Evolutionary conservation across 768 basidiomycete genomes (phyloP).

Genomic region (Dentipellis fragilis): DNA sequence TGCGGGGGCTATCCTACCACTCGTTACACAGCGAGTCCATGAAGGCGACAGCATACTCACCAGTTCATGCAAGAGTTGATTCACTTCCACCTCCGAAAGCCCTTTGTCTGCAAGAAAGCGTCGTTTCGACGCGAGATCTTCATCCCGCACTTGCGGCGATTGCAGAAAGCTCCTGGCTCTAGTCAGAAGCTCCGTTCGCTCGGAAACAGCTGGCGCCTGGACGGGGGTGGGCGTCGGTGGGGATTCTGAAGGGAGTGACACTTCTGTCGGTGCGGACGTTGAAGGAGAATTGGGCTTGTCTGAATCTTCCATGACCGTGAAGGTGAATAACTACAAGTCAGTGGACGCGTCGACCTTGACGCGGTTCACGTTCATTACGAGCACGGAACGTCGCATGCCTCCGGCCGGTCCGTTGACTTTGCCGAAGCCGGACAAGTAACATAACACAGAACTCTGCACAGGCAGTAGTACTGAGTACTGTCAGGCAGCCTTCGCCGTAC

Average conservation of each 20-base stretch:
- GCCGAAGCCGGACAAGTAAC: too few species aligned
- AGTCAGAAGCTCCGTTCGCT: constrained; percentile 20
- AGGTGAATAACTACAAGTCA: background rate
- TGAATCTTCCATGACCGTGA: background rate
- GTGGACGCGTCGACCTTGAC: background rate
- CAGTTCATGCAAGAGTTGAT: constrained; percentile 42
- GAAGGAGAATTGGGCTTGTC: background rate
- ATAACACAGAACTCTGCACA: too few species aligned
- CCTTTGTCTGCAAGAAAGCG: constrained; percentile 66
- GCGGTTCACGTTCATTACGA: background rate
- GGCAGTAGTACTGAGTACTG: too few species aligned
- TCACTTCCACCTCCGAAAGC: constrained; percentile 49
- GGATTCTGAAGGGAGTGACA: background rate
- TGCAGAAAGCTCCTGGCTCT: constrained; percentile 55
- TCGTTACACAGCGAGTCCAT: background rate
- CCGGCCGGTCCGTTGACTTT: too few species aligned
- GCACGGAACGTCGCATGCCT: too few species aligned
- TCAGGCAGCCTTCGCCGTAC: too few species aligned
- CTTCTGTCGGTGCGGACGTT: background rate
- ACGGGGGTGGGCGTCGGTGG: background rate
- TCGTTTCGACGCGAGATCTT: constrained; percentile 47
- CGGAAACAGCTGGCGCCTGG: background rate
- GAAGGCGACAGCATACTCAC: constrained; percentile 27
- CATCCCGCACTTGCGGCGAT: constrained; percentile 54
- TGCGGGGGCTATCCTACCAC: constrained; percentile 15